Evolutionary conservation across 495 filamentous ascomycete species (phyloP).

Genomic region (Penicillium malachiteum): DNA sequence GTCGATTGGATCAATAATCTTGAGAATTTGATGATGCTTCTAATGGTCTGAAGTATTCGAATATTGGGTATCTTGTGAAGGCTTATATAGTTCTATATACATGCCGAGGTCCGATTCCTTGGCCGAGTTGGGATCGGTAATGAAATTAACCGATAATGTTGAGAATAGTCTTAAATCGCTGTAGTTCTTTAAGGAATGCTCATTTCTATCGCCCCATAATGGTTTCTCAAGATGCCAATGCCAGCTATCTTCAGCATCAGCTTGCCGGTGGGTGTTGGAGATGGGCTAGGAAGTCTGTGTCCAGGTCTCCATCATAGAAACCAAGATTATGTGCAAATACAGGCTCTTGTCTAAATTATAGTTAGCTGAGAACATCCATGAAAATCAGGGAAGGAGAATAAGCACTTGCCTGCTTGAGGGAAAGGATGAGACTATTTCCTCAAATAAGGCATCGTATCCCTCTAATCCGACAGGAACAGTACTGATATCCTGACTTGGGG

Average conservation of each 20-base stretch:
- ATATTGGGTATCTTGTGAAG: too few species aligned
- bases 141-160: neutral
- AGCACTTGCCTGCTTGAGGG: slow-evolving; percentile 13
- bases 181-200: too few species aligned
- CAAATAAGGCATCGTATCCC: slow-evolving; percentile 23
- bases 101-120: slow-evolving; percentile 48
- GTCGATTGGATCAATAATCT: too few species aligned
- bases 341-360: slow-evolving; percentile 16
- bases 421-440: slow-evolving; percentile 22
- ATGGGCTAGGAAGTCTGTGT: slow-evolving; percentile 26
- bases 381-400: neutral
- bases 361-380: neutral
- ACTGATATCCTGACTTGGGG: neutral
- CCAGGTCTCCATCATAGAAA: slow-evolving; percentile 25
- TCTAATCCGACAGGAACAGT: slow-evolving; percentile 6
- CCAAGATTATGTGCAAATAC: slow-evolving; percentile 30
- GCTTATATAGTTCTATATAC: neutral
- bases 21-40: too few species aligned
- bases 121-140: neutral
- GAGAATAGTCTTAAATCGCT: too few species aligned
- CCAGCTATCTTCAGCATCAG: neutral
- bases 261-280: slow-evolving; percentile 12
- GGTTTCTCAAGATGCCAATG: too few species aligned
- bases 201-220: too few species aligned
- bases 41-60: too few species aligned